A percentile compares a stretch with the other conserved stretches of the same genome.
Evolutionary conservation across 208 protist genomes (phyloP).

Genomic region (Acanthamoeba sp.): DNA sequence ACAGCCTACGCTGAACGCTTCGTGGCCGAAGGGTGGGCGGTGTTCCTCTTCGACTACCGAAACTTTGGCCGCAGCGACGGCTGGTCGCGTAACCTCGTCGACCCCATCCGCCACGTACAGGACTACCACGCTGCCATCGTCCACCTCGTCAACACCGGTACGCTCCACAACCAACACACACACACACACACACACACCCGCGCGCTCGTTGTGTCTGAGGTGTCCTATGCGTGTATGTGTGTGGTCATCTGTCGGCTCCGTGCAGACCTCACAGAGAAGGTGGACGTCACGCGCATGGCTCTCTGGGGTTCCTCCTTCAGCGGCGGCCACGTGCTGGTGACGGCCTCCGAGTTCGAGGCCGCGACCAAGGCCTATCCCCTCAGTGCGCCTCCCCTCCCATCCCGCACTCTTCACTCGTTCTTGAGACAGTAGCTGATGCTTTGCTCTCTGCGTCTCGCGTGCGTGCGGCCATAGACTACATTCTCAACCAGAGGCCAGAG

Average conservation of each 20-base stretch:
- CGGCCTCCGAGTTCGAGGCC: conserved; percentile 19
- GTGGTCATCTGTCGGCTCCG: too few species aligned
- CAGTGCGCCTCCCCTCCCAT: neutral
- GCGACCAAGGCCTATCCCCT: neutral
- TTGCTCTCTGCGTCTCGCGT: neutral
- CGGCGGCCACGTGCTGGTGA: conserved; percentile 41
- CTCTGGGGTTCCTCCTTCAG: conserved; percentile 50
- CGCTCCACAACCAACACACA: too few species aligned
- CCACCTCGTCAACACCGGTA: conserved; percentile 30
- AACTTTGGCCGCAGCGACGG: neutral
- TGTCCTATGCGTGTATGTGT: too few species aligned
- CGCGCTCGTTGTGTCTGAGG: too few species aligned
- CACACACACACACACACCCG: too few species aligned
- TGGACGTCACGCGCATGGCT: conserved; percentile 41
- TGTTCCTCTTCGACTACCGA: conserved; percentile 56
- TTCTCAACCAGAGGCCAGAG: conserved; percentile 30
- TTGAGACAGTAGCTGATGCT: neutral
- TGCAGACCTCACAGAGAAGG: conserved; percentile 1
- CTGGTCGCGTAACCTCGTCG: neutral
- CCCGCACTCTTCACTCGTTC: neutral
- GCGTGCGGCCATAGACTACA: neutral
- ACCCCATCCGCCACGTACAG: conserved; percentile 18
- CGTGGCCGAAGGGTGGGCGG: conserved; percentile 30
- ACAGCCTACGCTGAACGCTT: conserved; percentile 9
- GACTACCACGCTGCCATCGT: conserved; percentile 52